A percentile compares a stretch with the other conserved stretches of the same genome.
phyloP scores from a whole-genome alignment of 129 eudicot genomes.

The Smallanthus sonchifolius region DNA sequence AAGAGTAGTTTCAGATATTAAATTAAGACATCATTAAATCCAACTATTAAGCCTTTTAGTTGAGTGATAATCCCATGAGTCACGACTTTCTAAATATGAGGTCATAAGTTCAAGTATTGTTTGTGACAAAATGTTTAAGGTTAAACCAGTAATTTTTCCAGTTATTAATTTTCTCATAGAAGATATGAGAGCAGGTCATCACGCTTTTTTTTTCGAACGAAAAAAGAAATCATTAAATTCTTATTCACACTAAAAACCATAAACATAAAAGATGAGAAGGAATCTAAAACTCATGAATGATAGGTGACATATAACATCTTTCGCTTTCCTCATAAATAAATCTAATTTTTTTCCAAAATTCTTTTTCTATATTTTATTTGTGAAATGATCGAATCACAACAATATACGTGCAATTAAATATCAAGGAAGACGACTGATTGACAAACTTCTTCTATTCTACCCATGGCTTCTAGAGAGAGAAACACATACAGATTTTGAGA shows the following conservation, averaged over 20 bases:
- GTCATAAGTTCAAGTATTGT: no score
- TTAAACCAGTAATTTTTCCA: no score
- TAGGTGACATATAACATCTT: conserved; percentile 27
- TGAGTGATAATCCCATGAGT: no score
- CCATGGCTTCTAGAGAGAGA: conserved; percentile 27
- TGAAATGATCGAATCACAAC: conserved; percentile 42
- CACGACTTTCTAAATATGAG: no score
- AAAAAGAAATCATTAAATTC: conserved; percentile 8
- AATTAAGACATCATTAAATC: no score
- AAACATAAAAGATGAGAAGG: conserved; percentile 18
- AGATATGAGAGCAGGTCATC: no score
- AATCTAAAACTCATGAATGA: conserved; percentile 32
- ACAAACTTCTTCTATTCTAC: conserved; percentile 45
- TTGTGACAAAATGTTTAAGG: no score
- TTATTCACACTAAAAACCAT: neutral
- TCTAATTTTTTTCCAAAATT: conserved; percentile 24
- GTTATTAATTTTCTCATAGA: no score
- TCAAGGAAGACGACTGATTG: conserved; percentile 41
- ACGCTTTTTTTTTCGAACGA: no score
- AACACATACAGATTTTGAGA: conserved; percentile 23
- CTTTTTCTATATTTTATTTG: conserved; percentile 18
- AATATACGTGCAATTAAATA: conserved; percentile 30
- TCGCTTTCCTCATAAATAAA: conserved; percentile 2
- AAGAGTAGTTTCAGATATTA: no score
- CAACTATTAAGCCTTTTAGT: no score